These are phyloP conservation scores for Hypoxylon sp. DNA, from an alignment of 2,329 filamentous ascomycete genomes.

Conservation along the genomic window DNA sequence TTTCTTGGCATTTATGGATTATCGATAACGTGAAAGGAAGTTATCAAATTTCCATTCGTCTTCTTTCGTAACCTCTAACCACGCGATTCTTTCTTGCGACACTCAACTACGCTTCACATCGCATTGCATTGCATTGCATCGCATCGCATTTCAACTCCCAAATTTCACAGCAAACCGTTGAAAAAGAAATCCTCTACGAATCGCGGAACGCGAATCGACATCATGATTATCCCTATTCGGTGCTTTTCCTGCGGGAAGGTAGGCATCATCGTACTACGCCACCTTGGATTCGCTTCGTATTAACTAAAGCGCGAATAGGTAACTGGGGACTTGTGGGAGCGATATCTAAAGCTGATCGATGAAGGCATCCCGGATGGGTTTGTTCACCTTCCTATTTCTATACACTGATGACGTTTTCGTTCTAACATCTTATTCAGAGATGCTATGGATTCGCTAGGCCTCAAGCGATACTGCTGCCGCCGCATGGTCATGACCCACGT, in stretches of 20 bases:
- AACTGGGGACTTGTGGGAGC: slow-evolving; percentile 96
- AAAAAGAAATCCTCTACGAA: slow-evolving; percentile 28
- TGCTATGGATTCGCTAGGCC: slow-evolving; percentile 93
- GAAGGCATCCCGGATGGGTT: slow-evolving; percentile 82
- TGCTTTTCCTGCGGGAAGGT: slow-evolving; percentile 99
- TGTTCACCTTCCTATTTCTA: slow-evolving; percentile 49
- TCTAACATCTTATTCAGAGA: slow-evolving; percentile 67
- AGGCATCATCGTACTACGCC: slow-evolving; percentile 46
- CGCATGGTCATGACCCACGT: slow-evolving; percentile 99
- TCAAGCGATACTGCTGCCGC: slow-evolving; percentile 97
- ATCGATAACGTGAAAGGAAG: slow-evolving; percentile 25
- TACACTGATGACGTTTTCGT: neutral
- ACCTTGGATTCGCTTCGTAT: slow-evolving; percentile 13
- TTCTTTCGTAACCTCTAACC: slow-evolving; percentile 4
- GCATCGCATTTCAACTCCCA: neutral
- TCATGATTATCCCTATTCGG: slow-evolving; percentile 98
- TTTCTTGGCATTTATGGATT: slow-evolving; percentile 16
- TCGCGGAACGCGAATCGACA: slow-evolving; percentile 58
- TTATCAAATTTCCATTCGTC: slow-evolving; percentile 25
- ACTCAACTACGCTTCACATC: slow-evolving; percentile 3
- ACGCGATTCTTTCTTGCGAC: slow-evolving; percentile 21
- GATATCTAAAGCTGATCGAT: slow-evolving; percentile 89
- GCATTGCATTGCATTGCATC: too few species aligned
- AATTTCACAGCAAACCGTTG: slow-evolving; percentile 34
- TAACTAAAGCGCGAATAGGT: slow-evolving; percentile 70